phyloP scores from a whole-genome alignment of 352 stramenopile genomes.

The Phytophthora idaei region DNA sequence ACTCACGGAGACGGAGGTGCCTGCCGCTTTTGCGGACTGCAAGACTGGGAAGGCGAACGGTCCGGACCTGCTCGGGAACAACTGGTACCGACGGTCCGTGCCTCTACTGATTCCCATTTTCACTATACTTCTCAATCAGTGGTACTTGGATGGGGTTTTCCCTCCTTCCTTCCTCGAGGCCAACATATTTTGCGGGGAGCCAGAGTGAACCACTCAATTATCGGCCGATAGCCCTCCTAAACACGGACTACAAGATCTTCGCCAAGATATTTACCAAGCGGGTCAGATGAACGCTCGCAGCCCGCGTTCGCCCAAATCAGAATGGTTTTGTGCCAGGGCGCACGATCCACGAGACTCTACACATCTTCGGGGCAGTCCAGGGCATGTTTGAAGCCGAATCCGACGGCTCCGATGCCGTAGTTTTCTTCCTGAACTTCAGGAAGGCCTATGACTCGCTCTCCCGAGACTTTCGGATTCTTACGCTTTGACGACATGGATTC shows the following conservation, averaged over 20 bases:
- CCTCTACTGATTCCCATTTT: too few species aligned
- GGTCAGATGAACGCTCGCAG: neutral
- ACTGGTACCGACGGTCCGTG: too few species aligned
- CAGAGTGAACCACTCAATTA: neutral
- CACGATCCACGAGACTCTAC: conserved; percentile 2
- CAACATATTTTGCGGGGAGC: too few species aligned
- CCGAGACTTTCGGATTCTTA: too few species aligned
- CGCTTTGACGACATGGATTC: too few species aligned
- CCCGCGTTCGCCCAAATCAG: neutral
- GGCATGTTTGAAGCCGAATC: neutral
- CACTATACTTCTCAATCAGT: too few species aligned
- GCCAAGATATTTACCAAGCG: neutral
- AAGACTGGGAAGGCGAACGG: too few species aligned
- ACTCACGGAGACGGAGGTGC: too few species aligned
- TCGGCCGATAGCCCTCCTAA: neutral
- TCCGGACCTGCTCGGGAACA: too few species aligned
- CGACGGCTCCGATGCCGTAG: neutral
- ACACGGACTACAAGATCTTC: conserved; percentile 6
- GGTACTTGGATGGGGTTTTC: too few species aligned
- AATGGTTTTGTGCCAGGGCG: conserved; percentile 9
- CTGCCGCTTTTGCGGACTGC: too few species aligned
- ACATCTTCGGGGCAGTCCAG: neutral
- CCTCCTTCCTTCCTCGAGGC: too few species aligned
- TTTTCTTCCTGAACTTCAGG: neutral
- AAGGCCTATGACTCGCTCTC: neutral